phyloP scores from a whole-genome alignment of 2,329 filamentous ascomycete species.

The Aureobasidium uvarum region DNA sequence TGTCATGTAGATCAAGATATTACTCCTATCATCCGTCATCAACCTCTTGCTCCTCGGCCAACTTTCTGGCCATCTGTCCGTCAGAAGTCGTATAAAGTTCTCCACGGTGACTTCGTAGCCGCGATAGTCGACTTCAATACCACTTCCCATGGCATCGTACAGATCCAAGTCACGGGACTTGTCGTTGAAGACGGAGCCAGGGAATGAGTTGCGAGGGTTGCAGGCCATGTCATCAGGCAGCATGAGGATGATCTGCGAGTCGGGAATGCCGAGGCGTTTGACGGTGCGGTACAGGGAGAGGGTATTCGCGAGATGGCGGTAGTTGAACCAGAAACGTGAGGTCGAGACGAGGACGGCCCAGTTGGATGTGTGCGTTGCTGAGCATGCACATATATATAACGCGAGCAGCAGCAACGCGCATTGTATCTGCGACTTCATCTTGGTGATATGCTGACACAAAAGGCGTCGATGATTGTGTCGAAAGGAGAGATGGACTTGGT shows the following conservation, averaged over 20 bases:
- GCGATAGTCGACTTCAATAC: constrained; percentile 94
- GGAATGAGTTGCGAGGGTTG: constrained; percentile 97
- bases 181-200: constrained; percentile 97
- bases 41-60: constrained; percentile 93
- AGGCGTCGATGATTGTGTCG: background rate
- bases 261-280: constrained; percentile 94
- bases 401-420: constrained; percentile 24
- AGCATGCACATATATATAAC: constrained; percentile 41
- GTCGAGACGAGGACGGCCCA: constrained; percentile 99
- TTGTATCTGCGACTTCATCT: constrained; percentile 12
- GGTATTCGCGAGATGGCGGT: constrained; percentile 95
- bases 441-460: background rate
- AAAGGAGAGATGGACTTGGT: background rate
- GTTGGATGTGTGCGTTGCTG: constrained; percentile 88
- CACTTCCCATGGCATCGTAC: constrained; percentile 68
- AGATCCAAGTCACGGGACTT: constrained; percentile 92
- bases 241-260: constrained; percentile 99
- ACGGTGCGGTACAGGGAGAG: constrained; percentile 97
- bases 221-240: constrained; percentile 99
- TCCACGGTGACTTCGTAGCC: constrained; percentile 99
- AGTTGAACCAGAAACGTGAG: constrained; percentile 99
- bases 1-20: constrained; percentile 99
- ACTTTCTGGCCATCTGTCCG: constrained; percentile 89
- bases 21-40: constrained; percentile 91
- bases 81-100: constrained; percentile 94